Base-by-base conservation (phyloP, 176 grass and related monocot species). In the Juncus inflexus region DNA sequence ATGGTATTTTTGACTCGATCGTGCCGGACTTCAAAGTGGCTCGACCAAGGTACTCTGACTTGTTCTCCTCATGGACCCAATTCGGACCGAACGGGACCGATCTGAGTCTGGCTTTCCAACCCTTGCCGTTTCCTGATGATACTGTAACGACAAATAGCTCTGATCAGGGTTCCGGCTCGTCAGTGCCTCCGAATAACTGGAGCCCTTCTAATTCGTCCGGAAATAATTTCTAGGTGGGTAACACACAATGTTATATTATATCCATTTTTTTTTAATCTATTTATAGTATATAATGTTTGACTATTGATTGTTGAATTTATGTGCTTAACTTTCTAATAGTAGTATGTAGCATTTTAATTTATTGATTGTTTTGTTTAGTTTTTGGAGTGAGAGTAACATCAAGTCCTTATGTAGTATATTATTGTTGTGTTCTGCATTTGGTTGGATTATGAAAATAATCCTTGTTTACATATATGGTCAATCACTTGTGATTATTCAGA, bases 1-100 rank as follows among this genome's bases (percentile, higher is more conserved):
- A 90, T 9, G 94, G 83, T 52, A 92, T 92, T 64, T 80, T 99
- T 3, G 84, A 90, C 67, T 99, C 94, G 6, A 79, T 84, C 58
- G 69, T 90, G 41, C 88, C 94, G 16, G 94, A 99, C 50, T 89
- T 99, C 54, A 81, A 80, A 37, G 83, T 81, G 45, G 85, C 77
- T 13, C 74, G 72, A 28, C 72, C 84, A 42, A 79, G 88, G 76
- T 89, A 92, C 64, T 92, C 94, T 3, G 94, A 99, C 41, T 82
- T 92, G 61, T 99, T 90, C 52, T 66, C 77, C 15, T 81, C 94
- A 11, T 76, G 83, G 39, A 69, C 35, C 52, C 85, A 99, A 55
- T 47, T 6, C 9, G 66, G 85, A 58, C 65, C 83, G 77, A 79
- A 76, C 72, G 77, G 78, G 16, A 7, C 45, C 2, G 76, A 83